phyloP scores from a whole-genome alignment of 805 yeast species.

The Nakazawaea peltata region DNA sequence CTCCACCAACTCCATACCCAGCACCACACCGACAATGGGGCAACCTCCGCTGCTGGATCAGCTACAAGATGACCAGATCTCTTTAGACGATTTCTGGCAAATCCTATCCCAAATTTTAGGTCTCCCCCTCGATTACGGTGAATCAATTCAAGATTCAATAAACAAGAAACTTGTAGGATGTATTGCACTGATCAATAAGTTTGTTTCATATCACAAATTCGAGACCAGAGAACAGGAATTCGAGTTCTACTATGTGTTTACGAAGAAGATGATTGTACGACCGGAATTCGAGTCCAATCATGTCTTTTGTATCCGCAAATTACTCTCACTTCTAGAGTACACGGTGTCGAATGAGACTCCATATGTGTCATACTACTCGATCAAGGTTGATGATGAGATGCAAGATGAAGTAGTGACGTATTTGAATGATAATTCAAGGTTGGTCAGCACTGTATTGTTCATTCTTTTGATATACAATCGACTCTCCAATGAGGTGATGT shows the following conservation, averaged over 20 bases:
- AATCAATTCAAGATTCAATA: slow-evolving; percentile 20
- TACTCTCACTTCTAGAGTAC: slow-evolving; percentile 34
- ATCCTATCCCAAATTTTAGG: slow-evolving; percentile 21
- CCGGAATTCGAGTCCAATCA: slow-evolving; percentile 26
- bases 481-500: slow-evolving; percentile 23
- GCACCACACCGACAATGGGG: too few species aligned
- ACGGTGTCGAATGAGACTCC: slow-evolving; percentile 17
- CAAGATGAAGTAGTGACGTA: slow-evolving; percentile 4
- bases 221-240: slow-evolving; percentile 18
- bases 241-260: slow-evolving; percentile 18
- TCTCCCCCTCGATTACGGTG: slow-evolving; percentile 12
- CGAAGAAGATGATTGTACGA: slow-evolving; percentile 18
- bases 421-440: slow-evolving; percentile 19
- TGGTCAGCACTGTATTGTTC: slow-evolving; percentile 25
- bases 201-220: slow-evolving; percentile 11
- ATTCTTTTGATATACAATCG: slow-evolving; percentile 19
- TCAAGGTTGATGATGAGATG: slow-evolving; percentile 6
- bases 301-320: slow-evolving; percentile 40
- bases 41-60: too few species aligned
- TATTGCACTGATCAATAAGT: slow-evolving; percentile 19
- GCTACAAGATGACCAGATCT: slow-evolving; percentile 18
- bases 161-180: slow-evolving; percentile 26
- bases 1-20: too few species aligned
- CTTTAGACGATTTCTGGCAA: slow-evolving; percentile 23
- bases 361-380: slow-evolving; percentile 13